A percentile compares a stretch with the other conserved stretches of the same genome.
phyloP scores from a whole-genome alignment of 2,329 filamentous ascomycete species.

The Byssoonygena ceratinophila region DNA sequence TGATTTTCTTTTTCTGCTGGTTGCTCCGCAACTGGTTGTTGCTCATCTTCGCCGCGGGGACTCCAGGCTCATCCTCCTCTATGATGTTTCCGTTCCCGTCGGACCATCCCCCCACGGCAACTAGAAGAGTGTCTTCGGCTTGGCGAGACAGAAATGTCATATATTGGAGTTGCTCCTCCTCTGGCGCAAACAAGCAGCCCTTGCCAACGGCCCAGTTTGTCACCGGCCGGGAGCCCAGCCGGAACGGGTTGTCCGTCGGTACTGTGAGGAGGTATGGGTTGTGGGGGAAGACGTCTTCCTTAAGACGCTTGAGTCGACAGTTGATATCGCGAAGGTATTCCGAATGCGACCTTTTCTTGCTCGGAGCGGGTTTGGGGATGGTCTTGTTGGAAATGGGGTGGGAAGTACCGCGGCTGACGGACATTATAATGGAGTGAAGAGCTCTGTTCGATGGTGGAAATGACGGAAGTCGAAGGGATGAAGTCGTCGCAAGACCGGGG shows the following conservation, averaged over 20 bases:
- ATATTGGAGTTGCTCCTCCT: constrained; percentile 52
- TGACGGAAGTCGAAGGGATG: neutral
- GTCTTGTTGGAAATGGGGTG: constrained; percentile 10
- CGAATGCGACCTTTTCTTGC: constrained; percentile 16
- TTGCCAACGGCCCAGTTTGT: constrained; percentile 40
- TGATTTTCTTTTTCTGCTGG: constrained; percentile 51
- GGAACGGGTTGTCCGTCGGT: constrained; percentile 39
- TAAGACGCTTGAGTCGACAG: constrained; percentile 31
- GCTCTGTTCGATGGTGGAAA: neutral
- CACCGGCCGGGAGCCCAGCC: constrained; percentile 33
- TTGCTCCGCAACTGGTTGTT: constrained; percentile 28
- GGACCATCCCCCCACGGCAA: constrained; percentile 46
- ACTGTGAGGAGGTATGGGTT: constrained; percentile 40
- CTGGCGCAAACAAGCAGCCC: constrained; percentile 44
- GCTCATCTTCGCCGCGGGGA: constrained; percentile 29
- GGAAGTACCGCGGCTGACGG: constrained; percentile 13
- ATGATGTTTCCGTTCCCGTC: constrained; percentile 40
- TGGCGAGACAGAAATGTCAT: constrained; percentile 52
- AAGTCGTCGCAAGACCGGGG: neutral
- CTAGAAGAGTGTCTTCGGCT: constrained; percentile 42
- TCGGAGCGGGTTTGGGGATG: constrained; percentile 7
- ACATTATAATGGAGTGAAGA: constrained; percentile 16
- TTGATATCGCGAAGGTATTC: constrained; percentile 21
- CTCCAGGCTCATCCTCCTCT: constrained; percentile 31
- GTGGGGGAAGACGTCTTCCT: constrained; percentile 34